Percentiles rank a stretch among this genome's conserved stretches.
Conservation (phyloP, 257 asterid genomes). For the Plectranthus barbatus region DNA sequence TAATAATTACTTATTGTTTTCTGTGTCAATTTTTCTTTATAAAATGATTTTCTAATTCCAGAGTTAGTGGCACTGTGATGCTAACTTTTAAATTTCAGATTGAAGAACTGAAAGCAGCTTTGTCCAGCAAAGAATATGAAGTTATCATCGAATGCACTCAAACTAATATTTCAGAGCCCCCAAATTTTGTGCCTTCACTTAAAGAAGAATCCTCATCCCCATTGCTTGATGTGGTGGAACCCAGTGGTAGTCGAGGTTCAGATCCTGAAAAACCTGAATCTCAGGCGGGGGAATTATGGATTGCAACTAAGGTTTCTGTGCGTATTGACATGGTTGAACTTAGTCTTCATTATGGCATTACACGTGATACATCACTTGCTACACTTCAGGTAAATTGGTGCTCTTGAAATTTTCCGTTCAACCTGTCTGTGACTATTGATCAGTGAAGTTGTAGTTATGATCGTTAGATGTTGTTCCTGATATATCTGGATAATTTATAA, state of each 20-base stretch:
- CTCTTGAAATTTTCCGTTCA: slow-evolving; percentile 5
- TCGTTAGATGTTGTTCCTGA: background rate
- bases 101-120: slow-evolving; percentile 85
- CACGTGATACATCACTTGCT: slow-evolving; percentile 90
- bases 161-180: slow-evolving; percentile 78
- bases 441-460: background rate
- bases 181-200: slow-evolving; percentile 58
- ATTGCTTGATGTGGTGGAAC: slow-evolving; percentile 35
- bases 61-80: background rate
- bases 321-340: slow-evolving; percentile 71
- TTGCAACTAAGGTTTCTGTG: slow-evolving; percentile 60
- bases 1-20: slow-evolving; percentile 1
- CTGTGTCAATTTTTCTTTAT: background rate
- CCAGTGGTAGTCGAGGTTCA: slow-evolving; percentile 27
- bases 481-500: background rate
- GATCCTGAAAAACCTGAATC: slow-evolving; percentile 40
- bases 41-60: background rate
- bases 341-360: slow-evolving; percentile 69
- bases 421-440: background rate
- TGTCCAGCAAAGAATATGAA: slow-evolving; percentile 89
- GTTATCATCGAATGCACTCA: slow-evolving; percentile 83
- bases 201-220: slow-evolving; percentile 38
- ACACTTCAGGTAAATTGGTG: slow-evolving; percentile 58
- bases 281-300: slow-evolving; percentile 40
- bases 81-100: slow-evolving; percentile 40